phyloP scores from a whole-genome alignment of 2,329 filamentous ascomycete genomes.

The Neurospora crassa region DNA sequence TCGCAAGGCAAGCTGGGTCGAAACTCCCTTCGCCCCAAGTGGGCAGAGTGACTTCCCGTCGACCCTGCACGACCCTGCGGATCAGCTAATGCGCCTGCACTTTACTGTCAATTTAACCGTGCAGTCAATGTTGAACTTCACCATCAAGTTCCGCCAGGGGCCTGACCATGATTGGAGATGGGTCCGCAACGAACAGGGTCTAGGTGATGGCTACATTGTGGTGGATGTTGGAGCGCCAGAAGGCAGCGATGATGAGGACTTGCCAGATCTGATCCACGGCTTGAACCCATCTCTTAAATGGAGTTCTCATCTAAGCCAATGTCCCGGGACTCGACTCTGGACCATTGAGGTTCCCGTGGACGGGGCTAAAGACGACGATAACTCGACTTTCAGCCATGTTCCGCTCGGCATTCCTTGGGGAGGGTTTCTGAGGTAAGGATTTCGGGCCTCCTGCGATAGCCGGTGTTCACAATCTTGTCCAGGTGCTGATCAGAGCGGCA shows the following conservation, averaged over 20 bases:
- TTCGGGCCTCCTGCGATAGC: neutral
- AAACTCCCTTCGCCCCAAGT: constrained; percentile 35
- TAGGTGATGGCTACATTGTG: constrained; percentile 54
- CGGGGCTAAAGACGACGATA: constrained; percentile 40
- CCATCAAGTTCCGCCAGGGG: constrained; percentile 55
- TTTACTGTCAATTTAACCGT: constrained; percentile 45
- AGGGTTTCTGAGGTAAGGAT: constrained; percentile 39
- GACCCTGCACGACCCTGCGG: constrained; percentile 35
- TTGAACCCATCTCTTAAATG: constrained; percentile 48
- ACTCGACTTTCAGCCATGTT: constrained; percentile 47
- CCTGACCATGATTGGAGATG: constrained; percentile 55
- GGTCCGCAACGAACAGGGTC: constrained; percentile 54
- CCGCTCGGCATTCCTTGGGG: constrained; percentile 55
- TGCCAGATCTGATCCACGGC: constrained; percentile 47
- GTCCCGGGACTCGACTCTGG: constrained; percentile 62
- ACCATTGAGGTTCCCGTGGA: constrained; percentile 49
- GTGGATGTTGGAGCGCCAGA: constrained; percentile 30
- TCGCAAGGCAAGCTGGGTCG: constrained; percentile 33
- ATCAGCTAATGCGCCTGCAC: constrained; percentile 34
- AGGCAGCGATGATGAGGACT: constrained; percentile 25
- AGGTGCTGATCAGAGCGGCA: constrained; percentile 10
- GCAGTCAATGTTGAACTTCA: constrained; percentile 48
- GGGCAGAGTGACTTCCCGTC: constrained; percentile 29
- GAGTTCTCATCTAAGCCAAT: constrained; percentile 50
- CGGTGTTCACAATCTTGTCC: neutral